Evolutionary conservation across 805 yeast genomes (phyloP).

Genomic region (Starmerella bombicola): DNA sequence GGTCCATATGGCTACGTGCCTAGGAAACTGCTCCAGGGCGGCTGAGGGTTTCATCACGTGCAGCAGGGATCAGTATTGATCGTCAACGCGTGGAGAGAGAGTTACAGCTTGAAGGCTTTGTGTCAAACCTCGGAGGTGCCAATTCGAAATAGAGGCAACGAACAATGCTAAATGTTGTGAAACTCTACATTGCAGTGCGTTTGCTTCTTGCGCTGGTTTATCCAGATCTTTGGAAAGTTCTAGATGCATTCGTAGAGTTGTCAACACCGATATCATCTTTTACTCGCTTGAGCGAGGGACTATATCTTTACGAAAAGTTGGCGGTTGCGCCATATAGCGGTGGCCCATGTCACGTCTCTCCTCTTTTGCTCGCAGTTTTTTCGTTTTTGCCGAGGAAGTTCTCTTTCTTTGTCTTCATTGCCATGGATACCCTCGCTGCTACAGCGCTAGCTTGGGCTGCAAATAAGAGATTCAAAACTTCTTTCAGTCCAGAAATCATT

Average conservation of each 20-base stretch:
- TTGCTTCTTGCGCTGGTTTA: constrained; percentile 18
- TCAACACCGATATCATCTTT: constrained; percentile 66
- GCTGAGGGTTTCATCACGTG: too few species aligned
- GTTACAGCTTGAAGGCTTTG: too few species aligned
- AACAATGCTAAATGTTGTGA: neutral
- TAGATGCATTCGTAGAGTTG: constrained; percentile 46
- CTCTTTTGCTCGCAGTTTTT: constrained; percentile 48
- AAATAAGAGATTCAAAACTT: constrained; percentile 15
- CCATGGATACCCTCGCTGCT: constrained; percentile 48
- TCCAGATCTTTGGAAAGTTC: constrained; percentile 25
- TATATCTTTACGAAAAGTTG: constrained; percentile 45
- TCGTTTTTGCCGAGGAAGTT: constrained; percentile 26
- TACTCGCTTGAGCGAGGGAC: constrained; percentile 50
- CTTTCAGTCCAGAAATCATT: constrained; percentile 34
- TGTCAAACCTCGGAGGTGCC: too few species aligned
- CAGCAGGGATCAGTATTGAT: too few species aligned
- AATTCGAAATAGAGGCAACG: neutral
- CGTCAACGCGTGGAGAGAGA: too few species aligned
- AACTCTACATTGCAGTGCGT: constrained; percentile 21
- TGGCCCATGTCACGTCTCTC: constrained; percentile 78
- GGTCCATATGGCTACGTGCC: too few species aligned
- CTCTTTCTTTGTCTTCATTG: constrained; percentile 39
- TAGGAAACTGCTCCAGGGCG: too few species aligned
- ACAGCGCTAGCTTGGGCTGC: constrained; percentile 41
- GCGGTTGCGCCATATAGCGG: constrained; percentile 64